Base-by-base conservation (phyloP, 2,329 filamentous ascomycete genomes). In the Hypoxylon sp. region DNA sequence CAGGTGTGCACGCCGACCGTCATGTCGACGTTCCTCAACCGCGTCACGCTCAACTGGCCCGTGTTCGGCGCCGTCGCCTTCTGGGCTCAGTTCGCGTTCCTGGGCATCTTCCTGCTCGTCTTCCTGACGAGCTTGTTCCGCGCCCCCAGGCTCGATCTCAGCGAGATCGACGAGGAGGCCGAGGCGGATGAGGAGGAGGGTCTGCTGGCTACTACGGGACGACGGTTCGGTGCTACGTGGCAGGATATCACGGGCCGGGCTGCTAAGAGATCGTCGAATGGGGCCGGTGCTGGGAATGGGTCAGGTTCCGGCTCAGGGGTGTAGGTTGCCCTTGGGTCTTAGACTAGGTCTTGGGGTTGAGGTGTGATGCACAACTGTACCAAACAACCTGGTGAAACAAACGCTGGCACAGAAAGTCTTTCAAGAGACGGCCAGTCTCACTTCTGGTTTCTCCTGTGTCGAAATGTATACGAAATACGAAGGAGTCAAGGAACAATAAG, bases 121-220 rank as follows among this genome's bases (percentile, higher is more conserved):
- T 92, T 97, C 73, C 65, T 94, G 22, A 92, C 92, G 0, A 89
- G 92, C 2, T 82, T 98, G 0, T 91, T 98, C 85, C 90, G 92
- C 46, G 90, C 94, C 1, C 94, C 95, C 0, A 90, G 87, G 76
- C 80, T 97, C 37, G 89, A 95, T 74, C 85, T 95, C 62, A 87
- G 88, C 50, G 90, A 94, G 75, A 79, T 97, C 6, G 96, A 98
- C 71, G 92, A 95, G 68, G 94, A 98, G 77, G 91, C 94, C 14
- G 93, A 97, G 79, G 92, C 91, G 31, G 94, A 95, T 17, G 96
- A 98, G 78, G 96, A 99, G 77, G 96, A 99, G 82, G 93, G 94
- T 10, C 83, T 99, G 53, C 83, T 99, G 51, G 93, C 94, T 0
- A 94, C 89, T 74, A 97, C 94, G 0, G 90, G 94, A 5, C 84